Evolutionary conservation across 1,284 basidiomycete genomes (phyloP).

Genomic region (Ustilago sp.): DNA sequence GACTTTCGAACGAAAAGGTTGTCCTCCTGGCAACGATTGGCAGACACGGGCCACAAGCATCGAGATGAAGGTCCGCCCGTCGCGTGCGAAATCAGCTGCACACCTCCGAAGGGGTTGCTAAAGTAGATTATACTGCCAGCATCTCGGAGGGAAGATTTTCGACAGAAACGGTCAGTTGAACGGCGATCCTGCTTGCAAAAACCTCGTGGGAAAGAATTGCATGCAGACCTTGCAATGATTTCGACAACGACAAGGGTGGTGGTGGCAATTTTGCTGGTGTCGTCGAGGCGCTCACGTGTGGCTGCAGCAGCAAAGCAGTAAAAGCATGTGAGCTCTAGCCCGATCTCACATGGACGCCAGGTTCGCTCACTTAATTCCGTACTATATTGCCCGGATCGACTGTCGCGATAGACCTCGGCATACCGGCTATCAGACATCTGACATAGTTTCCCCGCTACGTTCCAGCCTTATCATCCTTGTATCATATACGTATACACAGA

Average conservation of each 20-base stretch:
- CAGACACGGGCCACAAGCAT: neutral
- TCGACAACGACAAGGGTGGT: slow-evolving; percentile 1
- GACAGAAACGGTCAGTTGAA: neutral
- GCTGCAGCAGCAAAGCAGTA: neutral
- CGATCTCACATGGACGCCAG: too few relatives aligned
- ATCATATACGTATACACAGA: too few relatives aligned
- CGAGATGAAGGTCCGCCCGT: slow-evolving; percentile 14
- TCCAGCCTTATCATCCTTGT: too few relatives aligned
- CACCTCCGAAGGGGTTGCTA: neutral
- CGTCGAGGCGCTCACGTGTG: slow-evolving; percentile 1
- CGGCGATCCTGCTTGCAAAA: neutral
- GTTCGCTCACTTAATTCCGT: too few relatives aligned
- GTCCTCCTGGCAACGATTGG: neutral
- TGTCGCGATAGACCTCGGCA: too few relatives aligned
- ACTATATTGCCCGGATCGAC: too few relatives aligned
- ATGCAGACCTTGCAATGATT: neutral
- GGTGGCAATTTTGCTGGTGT: slow-evolving; percentile 1
- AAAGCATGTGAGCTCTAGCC: too few relatives aligned
- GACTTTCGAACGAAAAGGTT: neutral
- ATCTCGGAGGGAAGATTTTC: neutral
- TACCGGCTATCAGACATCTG: too few relatives aligned
- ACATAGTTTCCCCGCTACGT: too few relatives aligned
- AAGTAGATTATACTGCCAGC: neutral
- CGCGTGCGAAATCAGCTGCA: slow-evolving; percentile 1
- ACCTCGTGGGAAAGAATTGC: neutral